Percentiles rank a stretch among this genome's conserved stretches.
Conservation (phyloP, 164 flowering plant species). For the Chimonanthus salicifolius region DNA sequence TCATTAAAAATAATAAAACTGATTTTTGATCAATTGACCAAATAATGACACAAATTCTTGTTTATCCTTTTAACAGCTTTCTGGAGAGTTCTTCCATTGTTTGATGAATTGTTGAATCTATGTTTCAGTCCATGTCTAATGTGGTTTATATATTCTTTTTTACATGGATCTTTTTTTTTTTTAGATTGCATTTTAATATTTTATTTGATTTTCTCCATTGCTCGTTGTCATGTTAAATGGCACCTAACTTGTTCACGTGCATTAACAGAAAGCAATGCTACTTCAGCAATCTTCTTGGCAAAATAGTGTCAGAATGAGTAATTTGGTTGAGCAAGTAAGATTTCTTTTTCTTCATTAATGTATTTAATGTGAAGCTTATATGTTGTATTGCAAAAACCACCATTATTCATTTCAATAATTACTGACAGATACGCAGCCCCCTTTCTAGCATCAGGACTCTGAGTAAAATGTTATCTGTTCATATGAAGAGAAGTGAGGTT, state of each 20-base stretch:
- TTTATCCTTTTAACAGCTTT: not conserved
- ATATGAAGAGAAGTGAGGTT: constrained; percentile 76
- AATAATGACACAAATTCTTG: not conserved
- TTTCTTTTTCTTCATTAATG: not conserved
- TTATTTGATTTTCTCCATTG: not conserved
- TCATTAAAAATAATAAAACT: not conserved
- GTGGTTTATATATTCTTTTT: no score
- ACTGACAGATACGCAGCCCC: constrained; percentile 74
- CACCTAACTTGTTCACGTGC: constrained; percentile 14
- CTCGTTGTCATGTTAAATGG: not conserved
- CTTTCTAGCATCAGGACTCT: constrained; percentile 81
- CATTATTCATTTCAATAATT: constrained; percentile 1
- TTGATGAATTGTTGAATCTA: not conserved
- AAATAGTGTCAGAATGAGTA: constrained; percentile 82
- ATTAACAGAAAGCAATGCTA: constrained; percentile 70
- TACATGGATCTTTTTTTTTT: not conserved
- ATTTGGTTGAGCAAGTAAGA: constrained; percentile 84
- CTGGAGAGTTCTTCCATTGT: not conserved
- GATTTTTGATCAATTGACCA: not conserved
- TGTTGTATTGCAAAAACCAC: not conserved
- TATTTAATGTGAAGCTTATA: not conserved
- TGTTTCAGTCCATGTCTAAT: not conserved
- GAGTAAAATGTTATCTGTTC: constrained; percentile 70
- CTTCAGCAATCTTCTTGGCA: constrained; percentile 98
- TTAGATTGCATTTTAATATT: not conserved